Conservation (phyloP, 257 asterid genomes). For the Eucommia ulmoides region DNA sequence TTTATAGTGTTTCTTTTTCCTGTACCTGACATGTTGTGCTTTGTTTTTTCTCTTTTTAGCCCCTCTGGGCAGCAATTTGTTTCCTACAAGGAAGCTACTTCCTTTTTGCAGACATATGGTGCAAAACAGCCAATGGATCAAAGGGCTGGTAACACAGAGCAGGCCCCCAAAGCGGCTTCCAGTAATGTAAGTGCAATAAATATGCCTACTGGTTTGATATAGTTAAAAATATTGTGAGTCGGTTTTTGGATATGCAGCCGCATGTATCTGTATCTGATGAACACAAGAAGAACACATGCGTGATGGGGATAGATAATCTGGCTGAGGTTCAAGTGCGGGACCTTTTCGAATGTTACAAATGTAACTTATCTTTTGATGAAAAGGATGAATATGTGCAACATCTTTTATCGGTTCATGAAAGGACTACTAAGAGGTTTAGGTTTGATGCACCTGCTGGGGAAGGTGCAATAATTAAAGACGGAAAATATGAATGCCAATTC, state of each 20-base stretch:
- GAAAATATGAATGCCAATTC: constrained; percentile 84
- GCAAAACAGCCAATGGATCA: constrained; percentile 33
- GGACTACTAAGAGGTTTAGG: constrained; percentile 64
- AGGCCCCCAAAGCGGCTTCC: constrained; percentile 27
- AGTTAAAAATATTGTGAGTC: constrained; percentile 10
- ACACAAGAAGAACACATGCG: constrained; percentile 26
- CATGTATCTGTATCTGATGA: constrained; percentile 25
- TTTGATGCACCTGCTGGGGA: constrained; percentile 62
- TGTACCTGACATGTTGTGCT: background rate
- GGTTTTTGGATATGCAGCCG: constrained; percentile 35
- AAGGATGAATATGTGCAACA: constrained; percentile 73
- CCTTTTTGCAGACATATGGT: constrained; percentile 36
- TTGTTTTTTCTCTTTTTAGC: constrained; percentile 26
- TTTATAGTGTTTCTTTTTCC: constrained; percentile 6
- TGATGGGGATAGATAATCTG: constrained; percentile 62
- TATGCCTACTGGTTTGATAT: background rate
- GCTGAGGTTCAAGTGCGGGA: constrained; percentile 84
- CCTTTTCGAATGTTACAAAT: constrained; percentile 73
- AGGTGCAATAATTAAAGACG: constrained; percentile 71
- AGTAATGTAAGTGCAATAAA: constrained; percentile 31
- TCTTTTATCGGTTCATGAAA: constrained; percentile 69
- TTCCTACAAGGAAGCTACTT: constrained; percentile 85
- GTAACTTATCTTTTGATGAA: constrained; percentile 61
- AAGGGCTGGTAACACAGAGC: constrained; percentile 32
- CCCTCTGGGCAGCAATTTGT: constrained; percentile 74